phyloP scores from a whole-genome alignment of 108 stramenopile genomes.

The Hondaea fermentalgiana region DNA sequence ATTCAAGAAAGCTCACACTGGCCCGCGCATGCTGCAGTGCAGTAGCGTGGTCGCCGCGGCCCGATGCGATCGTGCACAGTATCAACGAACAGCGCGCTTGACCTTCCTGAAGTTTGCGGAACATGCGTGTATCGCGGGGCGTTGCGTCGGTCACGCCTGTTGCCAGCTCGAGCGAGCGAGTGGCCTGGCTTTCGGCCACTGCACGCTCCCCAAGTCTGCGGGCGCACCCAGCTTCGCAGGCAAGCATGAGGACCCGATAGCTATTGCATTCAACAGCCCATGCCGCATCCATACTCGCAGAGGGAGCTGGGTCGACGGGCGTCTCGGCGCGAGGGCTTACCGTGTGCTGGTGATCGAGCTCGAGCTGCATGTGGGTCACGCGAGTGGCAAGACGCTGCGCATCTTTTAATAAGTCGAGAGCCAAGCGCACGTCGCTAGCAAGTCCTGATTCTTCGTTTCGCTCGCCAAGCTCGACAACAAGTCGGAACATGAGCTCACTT shows the following conservation, averaged over 20 bases:
- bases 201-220: not conserved
- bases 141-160: not conserved
- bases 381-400: not conserved
- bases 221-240: not conserved
- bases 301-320: too few species aligned
- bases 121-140: not conserved
- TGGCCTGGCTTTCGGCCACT: not conserved
- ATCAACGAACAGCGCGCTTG: not conserved
- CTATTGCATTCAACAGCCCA: not conserved
- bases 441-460: not conserved
- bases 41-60: not conserved
- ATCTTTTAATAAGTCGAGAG: not conserved
- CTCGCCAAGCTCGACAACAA: not conserved
- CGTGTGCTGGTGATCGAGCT: too few species aligned
- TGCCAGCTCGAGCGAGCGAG: not conserved
- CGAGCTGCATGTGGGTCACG: not conserved
- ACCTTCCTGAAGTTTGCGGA: not conserved
- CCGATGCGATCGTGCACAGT: not conserved
- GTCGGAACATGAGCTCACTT: not conserved
- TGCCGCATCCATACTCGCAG: not conserved
- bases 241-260: not conserved
- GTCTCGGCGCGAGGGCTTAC: too few species aligned
- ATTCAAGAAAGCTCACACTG: not conserved
- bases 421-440: not conserved
- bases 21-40: not conserved